Evolutionary conservation across 2,329 filamentous ascomycete species (phyloP).

Genomic region (Sclerotinia borealis): DNA sequence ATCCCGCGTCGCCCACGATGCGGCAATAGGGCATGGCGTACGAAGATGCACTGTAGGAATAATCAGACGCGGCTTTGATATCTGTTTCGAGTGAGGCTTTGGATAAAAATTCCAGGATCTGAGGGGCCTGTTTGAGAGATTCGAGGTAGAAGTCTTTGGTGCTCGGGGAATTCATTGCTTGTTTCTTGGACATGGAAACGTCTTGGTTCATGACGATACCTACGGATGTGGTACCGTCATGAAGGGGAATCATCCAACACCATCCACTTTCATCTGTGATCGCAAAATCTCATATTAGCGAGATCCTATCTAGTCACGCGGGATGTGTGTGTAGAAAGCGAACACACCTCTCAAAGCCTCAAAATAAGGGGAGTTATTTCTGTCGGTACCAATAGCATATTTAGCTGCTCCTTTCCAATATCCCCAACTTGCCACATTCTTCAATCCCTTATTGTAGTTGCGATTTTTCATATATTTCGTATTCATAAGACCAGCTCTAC

Average conservation of each 20-base stretch:
- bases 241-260: slow-evolving; percentile 45
- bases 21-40: slow-evolving; percentile 38
- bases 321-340: slow-evolving; percentile 12
- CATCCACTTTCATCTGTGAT: slow-evolving; percentile 43
- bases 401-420: slow-evolving; percentile 38
- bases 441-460: slow-evolving; percentile 40
- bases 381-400: slow-evolving; percentile 34
- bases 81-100: slow-evolving; percentile 33
- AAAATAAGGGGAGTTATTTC: slow-evolving; percentile 38
- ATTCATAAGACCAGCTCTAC: slow-evolving; percentile 39
- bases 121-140: slow-evolving; percentile 33
- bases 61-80: slow-evolving; percentile 41
- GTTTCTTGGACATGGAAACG: slow-evolving; percentile 34
- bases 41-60: slow-evolving; percentile 40
- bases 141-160: slow-evolving; percentile 34
- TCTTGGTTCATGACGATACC: slow-evolving; percentile 40
- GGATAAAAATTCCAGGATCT: slow-evolving; percentile 30
- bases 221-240: slow-evolving; percentile 40
- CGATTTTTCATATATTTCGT: slow-evolving; percentile 46
- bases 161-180: slow-evolving; percentile 18
- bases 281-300: neutral
- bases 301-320: slow-evolving; percentile 1
- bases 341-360: slow-evolving; percentile 35
- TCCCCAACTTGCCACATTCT: slow-evolving; percentile 45
- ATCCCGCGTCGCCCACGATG: slow-evolving; percentile 35